Evolutionary conservation across 169 alveolate genomes (phyloP).

Genomic region (Eimeria praecox): DNA sequence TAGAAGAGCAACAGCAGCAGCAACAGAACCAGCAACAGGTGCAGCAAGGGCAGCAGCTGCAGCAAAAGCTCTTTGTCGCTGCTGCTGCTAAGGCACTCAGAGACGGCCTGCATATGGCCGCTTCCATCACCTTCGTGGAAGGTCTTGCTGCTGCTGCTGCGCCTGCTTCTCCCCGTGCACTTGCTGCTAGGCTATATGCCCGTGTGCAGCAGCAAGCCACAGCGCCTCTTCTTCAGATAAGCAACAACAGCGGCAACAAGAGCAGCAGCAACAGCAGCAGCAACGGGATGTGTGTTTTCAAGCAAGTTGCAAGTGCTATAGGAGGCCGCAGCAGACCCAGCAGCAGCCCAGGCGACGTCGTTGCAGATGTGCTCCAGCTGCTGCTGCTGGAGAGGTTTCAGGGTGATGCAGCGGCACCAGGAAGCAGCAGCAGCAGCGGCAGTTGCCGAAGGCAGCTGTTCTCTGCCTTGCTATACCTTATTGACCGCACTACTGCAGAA

Average conservation of each 20-base stretch:
- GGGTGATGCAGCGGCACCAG: slow-evolving; percentile 56
- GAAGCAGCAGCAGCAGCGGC: slow-evolving; percentile 8
- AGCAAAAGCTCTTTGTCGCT: not conserved
- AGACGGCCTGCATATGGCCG: slow-evolving; percentile 63
- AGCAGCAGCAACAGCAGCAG: slow-evolving; percentile 18
- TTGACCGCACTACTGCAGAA: slow-evolving; percentile 38
- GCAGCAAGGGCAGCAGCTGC: not conserved
- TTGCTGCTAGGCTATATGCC: slow-evolving; percentile 19
- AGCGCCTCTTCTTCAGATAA: not conserved
- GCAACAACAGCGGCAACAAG: slow-evolving; percentile 21
- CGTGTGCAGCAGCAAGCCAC: not conserved
- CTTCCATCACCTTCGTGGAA: slow-evolving; percentile 2
- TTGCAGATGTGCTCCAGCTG: slow-evolving; percentile 65
- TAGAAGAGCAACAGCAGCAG: slow-evolving; percentile 32
- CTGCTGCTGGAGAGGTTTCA: slow-evolving; percentile 65
- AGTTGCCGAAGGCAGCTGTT: not conserved
- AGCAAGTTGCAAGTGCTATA: not conserved
- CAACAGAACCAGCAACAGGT: slow-evolving; percentile 13
- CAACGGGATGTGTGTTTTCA: slow-evolving; percentile 16
- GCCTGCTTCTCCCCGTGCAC: not conserved
- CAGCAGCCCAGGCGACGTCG: slow-evolving; percentile 31
- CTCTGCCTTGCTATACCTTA: slow-evolving; percentile 2
- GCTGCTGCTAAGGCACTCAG: slow-evolving; percentile 68
- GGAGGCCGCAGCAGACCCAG: slow-evolving; percentile 31
- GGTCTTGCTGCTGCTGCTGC: slow-evolving; percentile 35